Evolutionary conservation across 1,284 basidiomycete species (phyloP), one percentile per base, ranked within the genome.

Genomic region (Ceratorhiza oryzae-sativae): DNA sequence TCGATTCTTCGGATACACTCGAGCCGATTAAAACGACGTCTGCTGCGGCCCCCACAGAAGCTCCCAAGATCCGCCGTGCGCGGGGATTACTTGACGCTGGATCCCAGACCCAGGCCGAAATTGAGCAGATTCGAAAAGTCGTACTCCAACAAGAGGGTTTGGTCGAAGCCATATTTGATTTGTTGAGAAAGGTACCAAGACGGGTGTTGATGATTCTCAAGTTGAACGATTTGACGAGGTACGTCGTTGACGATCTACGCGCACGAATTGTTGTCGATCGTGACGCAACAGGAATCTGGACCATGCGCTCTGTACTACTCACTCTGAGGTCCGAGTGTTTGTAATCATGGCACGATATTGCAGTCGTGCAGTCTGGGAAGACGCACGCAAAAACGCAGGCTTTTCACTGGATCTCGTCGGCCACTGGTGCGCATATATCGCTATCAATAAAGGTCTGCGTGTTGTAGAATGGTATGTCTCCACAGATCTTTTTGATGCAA

Each of bases 331-430:
- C 73, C 90, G 95, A 12, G 88, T 97, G 77, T 99, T 98, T 80
- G 80, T 98, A 46, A 92, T 98, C 73, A 91, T 93, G 5, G 95
- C 95, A 0, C 91, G 94, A 77, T 97, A 94, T 80, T 98, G 97
- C 80, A 86, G 90, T 58, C 84, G 83, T 23, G 89, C 95, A 45
- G 91, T 95, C 1, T 97, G 94, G 90, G 83, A 87, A 76, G 91
- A 93, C 77, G 94, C 97, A 72, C 84, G 85, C 76, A 82, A 84
- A 90, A 88, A 78, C 74, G 86, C 79, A 73, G 72, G 63, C 75
- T 60, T 72, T 18, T 73, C 41, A 36, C 62, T 67, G 27, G 63
- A 65, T 42, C 62, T 55, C 25, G 51, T 72, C 39, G 73, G 18
- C 60, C 51, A 45, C 73, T 72, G 60, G 74, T 75, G 89, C 88